Evolutionary conservation across 2,329 filamentous ascomycete genomes (phyloP).

Genomic region (Colletotrichum gigasporum): DNA sequence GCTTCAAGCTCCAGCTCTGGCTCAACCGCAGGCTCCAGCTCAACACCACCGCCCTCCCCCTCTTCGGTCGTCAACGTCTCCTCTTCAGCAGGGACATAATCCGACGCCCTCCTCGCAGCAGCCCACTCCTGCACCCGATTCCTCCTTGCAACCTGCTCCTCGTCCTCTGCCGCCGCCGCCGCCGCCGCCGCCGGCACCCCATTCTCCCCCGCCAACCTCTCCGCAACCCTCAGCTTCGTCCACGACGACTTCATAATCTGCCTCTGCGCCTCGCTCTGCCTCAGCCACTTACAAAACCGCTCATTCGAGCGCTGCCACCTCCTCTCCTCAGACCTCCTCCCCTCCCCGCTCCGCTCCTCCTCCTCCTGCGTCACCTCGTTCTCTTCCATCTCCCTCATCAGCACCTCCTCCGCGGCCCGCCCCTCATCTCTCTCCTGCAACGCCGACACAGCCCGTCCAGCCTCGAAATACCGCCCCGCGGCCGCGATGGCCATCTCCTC

Average conservation of each 20-base stretch:
- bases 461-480: constrained; percentile 21
- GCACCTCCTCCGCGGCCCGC: neutral
- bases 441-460: constrained; percentile 8
- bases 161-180: neutral
- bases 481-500: constrained; percentile 30
- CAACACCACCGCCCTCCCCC: no score
- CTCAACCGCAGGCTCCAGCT: no score
- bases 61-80: constrained; percentile 21
- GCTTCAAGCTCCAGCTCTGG: no score
- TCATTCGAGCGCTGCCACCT: constrained; percentile 25
- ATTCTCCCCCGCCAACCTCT: constrained; percentile 13
- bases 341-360: neutral
- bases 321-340: neutral
- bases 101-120: constrained; percentile 13
- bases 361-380: neutral
- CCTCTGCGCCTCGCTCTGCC: constrained; percentile 25
- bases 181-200: neutral
- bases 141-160: constrained; percentile 11
- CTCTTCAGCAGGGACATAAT: constrained; percentile 22
- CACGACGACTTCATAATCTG: constrained; percentile 31
- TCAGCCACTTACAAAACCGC: constrained; percentile 26
- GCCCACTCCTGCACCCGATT: constrained; percentile 22
- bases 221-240: constrained; percentile 26
- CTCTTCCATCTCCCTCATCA: neutral
- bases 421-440: constrained; percentile 14